Percentiles rank a stretch among this genome's conserved stretches.
Conservation (phyloP, 2,329 filamentous ascomycete species). For the Alternaria hordeiaustralica region DNA sequence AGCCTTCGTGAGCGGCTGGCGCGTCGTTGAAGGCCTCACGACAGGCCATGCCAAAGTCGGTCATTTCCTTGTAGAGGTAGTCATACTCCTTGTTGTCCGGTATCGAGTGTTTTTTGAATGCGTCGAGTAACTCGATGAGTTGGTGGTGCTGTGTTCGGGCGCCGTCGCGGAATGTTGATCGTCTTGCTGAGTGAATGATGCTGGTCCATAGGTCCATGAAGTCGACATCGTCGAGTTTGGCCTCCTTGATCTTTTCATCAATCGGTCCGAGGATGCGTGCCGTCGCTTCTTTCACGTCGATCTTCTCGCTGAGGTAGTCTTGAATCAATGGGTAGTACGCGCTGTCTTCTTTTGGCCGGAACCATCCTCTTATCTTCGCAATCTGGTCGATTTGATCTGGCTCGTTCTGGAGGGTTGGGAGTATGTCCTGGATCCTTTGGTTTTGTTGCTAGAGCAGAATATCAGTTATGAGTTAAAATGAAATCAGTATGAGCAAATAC, state of each 20-base stretch:
- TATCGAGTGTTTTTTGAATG: conserved; percentile 34
- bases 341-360: conserved; percentile 32
- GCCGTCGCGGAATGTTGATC: conserved; percentile 23
- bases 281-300: conserved; percentile 21
- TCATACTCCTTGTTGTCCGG: conserved; percentile 25
- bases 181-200: conserved; percentile 39
- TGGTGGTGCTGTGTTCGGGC: conserved; percentile 14
- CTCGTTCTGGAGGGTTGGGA: conserved; percentile 22
- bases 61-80: conserved; percentile 27
- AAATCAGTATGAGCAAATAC: conserved; percentile 1
- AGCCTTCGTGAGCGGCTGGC: conserved; percentile 24
- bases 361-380: conserved; percentile 39
- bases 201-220: conserved; percentile 40
- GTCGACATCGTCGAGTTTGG: conserved; percentile 24
- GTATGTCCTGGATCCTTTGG: conserved; percentile 22
- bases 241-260: conserved; percentile 30
- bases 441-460: conserved; percentile 22
- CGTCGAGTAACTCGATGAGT: conserved; percentile 29
- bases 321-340: conserved; percentile 31
- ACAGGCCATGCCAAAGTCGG: conserved; percentile 30
- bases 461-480: conserved; percentile 2
- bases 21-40: conserved; percentile 42
- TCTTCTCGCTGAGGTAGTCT: conserved; percentile 25
- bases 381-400: conserved; percentile 38
- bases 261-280: conserved; percentile 31